Base-by-base conservation (phyloP, 2,329 filamentous ascomycete species). In the Colletotrichum sp. region DNA sequence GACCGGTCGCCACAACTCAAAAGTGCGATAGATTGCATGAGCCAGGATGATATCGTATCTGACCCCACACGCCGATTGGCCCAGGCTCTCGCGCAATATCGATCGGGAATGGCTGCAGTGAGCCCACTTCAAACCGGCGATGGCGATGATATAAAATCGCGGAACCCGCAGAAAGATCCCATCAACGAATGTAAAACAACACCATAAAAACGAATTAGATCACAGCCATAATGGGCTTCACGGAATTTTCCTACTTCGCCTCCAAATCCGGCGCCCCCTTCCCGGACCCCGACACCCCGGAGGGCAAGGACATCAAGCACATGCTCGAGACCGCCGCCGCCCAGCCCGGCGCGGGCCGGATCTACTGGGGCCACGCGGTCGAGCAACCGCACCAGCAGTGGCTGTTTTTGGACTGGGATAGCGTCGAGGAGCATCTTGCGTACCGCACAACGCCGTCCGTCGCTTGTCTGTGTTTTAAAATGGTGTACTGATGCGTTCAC, bases 321-420 rank as follows among this genome's bases (percentile, higher is more conserved):
- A 74, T 77, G 6, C 43, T 81, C 1, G 75, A 81, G 36, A 78
- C 72, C 7, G 77, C 72, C 1, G 30, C 79, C 21, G 80, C 60
- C 10, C 79, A 81, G 4, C 63, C 63, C 26, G 80, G 80, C 5
- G 80, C 79, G 4, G 71, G 71, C 2, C 74, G 77, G 2, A 76
- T 78, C 10, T 81, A 81, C 9, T 79, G 78, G 3, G 80, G 79
- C 34, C 36, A 77, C 18, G 75, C 80, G 24, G 61, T 81, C 66
- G 80, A 82, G 71, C 77, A 80, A 24, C 79, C 81, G 15, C 74
- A 74, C 0, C 80, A 73, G 2, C 5, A 80, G 1, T 81, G 81
- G 81, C 8, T 80, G 2, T 81, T 82, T 16, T 32, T 82, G 6
- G 81, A 82, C 18, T 80, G 80, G 81, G 78, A 82, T 21, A 77